Base-by-base conservation (phyloP, 2,329 filamentous ascomycete species). In the Aureobasidium sp. region DNA sequence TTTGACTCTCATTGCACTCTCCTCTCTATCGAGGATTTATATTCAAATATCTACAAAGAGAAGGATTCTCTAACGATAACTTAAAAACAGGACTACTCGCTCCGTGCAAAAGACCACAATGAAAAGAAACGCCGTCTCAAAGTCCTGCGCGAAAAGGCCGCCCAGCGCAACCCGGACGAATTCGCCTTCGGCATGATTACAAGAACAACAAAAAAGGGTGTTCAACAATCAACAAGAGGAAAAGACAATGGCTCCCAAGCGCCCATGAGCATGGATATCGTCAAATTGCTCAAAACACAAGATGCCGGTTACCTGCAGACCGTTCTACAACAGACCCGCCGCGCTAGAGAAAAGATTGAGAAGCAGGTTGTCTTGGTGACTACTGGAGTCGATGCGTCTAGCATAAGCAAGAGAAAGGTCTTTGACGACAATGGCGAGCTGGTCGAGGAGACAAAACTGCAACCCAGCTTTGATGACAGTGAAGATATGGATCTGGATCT, bases 151-250 rank as follows among this genome's bases (percentile, higher is more conserved):
- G 77, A 83, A 66, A 87, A 87, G 70, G 84, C 82, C 7, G 75
- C 76, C 52, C 82, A 85, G 63, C 79, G 82, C 41, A 87, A 87
- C 66, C 84, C 84, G 17, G 85, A 87, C 78, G 85, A 87, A 69
- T 87, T 87, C 70, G 80, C 81, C 48, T 87, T 86, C 73, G 83
- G 80, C 5, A 87, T 87, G 85, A 79, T 87, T 74, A 81, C 77
- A 63, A 75, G 75, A 29, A 73, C 72, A 52, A 79, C 78, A 26
- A 74, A 83, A 67, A 77, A 74, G 50, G 75, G 76, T 36, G 78
- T 76, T 68, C 77, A 71, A 69, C 69, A 74, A 63, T 77, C 68
- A 51, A 76, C 79, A 64, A 73, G 81, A 34, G 76, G 82, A 62
- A 77, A 78, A 66, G 70, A 69, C 34, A 72, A 73, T 53, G 61